Percentiles rank a stretch among this genome's conserved stretches.
Evolutionary conservation across 1,284 basidiomycete genomes (phyloP).

Genomic region (Melampsora americana): DNA sequence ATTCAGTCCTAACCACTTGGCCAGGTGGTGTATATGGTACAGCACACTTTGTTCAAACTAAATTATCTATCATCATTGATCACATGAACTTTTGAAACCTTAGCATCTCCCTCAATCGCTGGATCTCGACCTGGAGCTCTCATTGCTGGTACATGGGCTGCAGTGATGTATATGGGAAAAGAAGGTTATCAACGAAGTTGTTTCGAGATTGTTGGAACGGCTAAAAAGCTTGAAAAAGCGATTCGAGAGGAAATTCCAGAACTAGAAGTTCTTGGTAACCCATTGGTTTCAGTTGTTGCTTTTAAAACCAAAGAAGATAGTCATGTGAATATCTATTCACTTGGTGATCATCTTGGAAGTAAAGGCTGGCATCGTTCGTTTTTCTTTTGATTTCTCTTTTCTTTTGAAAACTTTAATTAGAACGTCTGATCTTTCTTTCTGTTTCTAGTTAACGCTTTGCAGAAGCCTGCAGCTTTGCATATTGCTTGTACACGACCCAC

Average conservation of each 20-base stretch:
- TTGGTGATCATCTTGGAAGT: constrained; percentile 83
- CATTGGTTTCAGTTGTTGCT: constrained; percentile 83
- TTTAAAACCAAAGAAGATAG: constrained; percentile 61
- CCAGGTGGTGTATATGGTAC: constrained; percentile 52
- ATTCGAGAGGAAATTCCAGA: constrained; percentile 69
- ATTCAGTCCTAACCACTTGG: constrained; percentile 54
- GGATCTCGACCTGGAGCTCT: constrained; percentile 74
- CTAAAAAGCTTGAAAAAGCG: constrained; percentile 66
- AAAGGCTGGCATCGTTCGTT: constrained; percentile 54
- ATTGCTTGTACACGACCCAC: constrained; percentile 87
- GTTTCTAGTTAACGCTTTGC: constrained; percentile 68
- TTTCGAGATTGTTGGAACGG: constrained; percentile 71
- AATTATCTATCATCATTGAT: neutral
- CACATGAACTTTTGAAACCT: neutral
- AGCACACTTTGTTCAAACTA: neutral
- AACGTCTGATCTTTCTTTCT: neutral
- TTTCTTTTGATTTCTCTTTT: neutral
- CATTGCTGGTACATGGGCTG: constrained; percentile 94
- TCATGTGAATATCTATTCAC: constrained; percentile 67
- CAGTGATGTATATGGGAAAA: constrained; percentile 85
- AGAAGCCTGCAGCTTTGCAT: constrained; percentile 76
- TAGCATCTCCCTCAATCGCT: constrained; percentile 49
- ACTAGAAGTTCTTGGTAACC: constrained; percentile 80
- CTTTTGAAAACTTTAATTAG: neutral
- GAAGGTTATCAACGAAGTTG: constrained; percentile 91